Percentiles rank a stretch among this genome's conserved stretches.
phyloP scores from a whole-genome alignment of 176 grass and related monocot species.

The Dendrocalamus sinicus region DNA sequence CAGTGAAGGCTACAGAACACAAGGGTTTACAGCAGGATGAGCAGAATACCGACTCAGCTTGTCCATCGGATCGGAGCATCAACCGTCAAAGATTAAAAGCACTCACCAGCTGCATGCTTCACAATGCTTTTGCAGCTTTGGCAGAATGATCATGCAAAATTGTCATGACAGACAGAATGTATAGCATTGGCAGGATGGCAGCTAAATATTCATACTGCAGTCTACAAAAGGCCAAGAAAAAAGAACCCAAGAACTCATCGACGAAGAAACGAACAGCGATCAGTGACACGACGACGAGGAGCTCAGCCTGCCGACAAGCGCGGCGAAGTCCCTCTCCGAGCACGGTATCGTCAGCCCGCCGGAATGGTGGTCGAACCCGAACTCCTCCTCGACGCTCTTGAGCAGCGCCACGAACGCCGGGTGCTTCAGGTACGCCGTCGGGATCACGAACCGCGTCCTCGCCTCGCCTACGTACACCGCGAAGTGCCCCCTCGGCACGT shows the following conservation, averaged over 20 bases:
- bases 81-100: too few species aligned
- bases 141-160: too few species aligned
- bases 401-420: constrained; percentile 63
- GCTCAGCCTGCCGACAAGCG: constrained; percentile 34
- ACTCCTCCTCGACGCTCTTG: constrained; percentile 59
- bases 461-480: constrained; percentile 57
- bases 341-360: constrained; percentile 49
- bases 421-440: constrained; percentile 54
- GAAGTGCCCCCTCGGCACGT: constrained; percentile 58
- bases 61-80: too few species aligned
- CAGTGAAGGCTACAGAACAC: too few species aligned
- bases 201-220: not conserved
- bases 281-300: constrained; percentile 20
- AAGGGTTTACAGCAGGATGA: too few species aligned
- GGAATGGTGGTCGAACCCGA: constrained; percentile 56
- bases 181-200: too few species aligned
- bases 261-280: not conserved
- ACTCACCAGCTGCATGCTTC: too few species aligned
- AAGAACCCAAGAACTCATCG: not conserved
- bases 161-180: too few species aligned
- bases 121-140: too few species aligned
- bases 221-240: not conserved
- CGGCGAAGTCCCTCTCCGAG: constrained; percentile 49
- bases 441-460: constrained; percentile 53
- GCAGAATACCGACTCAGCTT: too few species aligned